Percentiles rank a stretch among this genome's conserved stretches.
phyloP scores from a whole-genome alignment of 176 grass and related monocot genomes.

The Luzula sylvatica region DNA sequence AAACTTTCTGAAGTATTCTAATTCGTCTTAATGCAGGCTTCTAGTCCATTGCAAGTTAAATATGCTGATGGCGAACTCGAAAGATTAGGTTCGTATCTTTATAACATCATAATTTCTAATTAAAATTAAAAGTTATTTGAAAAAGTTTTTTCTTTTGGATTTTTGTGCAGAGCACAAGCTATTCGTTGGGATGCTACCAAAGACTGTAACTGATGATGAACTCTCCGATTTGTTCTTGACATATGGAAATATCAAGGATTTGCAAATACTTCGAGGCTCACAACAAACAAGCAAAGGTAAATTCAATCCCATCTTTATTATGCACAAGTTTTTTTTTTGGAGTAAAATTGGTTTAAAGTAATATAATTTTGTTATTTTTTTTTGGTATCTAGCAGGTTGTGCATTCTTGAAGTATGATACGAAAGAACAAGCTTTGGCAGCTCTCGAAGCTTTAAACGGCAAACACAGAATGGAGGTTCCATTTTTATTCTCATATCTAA shows the following conservation, averaged over 20 bases:
- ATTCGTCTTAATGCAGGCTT: constrained; percentile 42
- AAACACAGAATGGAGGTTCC: constrained; percentile 45
- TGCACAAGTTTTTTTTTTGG: background rate
- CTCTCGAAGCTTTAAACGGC: constrained; percentile 73
- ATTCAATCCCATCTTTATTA: background rate
- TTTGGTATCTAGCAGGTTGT: constrained; percentile 56
- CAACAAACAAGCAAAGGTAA: constrained; percentile 97
- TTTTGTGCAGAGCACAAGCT: constrained; percentile 74
- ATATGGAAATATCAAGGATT: constrained; percentile 90
- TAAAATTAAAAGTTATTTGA: background rate
- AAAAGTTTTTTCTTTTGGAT: constrained; percentile 3
- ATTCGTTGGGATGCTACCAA: constrained; percentile 98
- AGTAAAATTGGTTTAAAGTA: constrained; percentile 12
- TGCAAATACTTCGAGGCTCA: constrained; percentile 92
- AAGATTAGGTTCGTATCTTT: constrained; percentile 64
- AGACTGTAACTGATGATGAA: constrained; percentile 71
- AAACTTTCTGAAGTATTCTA: background rate
- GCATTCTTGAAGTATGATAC: constrained; percentile 95
- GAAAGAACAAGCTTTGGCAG: constrained; percentile 89
- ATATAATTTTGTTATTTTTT: constrained; percentile 17
- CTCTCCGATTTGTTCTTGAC: constrained; percentile 65
- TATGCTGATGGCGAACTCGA: constrained; percentile 98
- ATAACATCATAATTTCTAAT: constrained; percentile 17
- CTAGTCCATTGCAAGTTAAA: constrained; percentile 99
- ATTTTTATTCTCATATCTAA: background rate